phyloP scores from a whole-genome alignment of 805 yeast species.

The Starmerella stellata region DNA sequence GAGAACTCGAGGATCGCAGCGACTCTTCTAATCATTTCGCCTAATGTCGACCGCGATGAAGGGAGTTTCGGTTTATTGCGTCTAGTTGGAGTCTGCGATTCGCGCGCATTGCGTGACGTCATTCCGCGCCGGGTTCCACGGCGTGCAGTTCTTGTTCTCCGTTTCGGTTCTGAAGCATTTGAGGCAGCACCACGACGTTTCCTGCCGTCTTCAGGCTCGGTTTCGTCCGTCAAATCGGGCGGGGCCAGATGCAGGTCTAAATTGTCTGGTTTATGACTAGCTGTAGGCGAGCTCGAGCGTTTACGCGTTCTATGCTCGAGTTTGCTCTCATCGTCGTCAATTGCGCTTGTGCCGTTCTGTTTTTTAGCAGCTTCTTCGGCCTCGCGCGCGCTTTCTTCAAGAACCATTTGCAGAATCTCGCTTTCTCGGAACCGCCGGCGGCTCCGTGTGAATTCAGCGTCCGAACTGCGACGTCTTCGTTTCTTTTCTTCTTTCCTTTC shows the following conservation, averaged over 20 bases:
- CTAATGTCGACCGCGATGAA: slow-evolving; percentile 49
- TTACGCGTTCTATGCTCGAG: too few relatives aligned
- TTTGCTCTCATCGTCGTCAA: background rate
- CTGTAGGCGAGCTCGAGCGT: background rate
- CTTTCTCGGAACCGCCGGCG: slow-evolving; percentile 23
- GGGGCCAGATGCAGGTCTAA: too few relatives aligned
- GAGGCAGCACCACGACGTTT: background rate
- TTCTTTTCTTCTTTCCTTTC: slow-evolving; percentile 1
- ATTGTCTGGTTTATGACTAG: too few relatives aligned
- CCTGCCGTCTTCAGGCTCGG: background rate
- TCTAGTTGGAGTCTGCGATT: slow-evolving; percentile 1
- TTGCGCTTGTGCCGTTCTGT: background rate
- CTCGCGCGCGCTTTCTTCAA: slow-evolving; percentile 26
- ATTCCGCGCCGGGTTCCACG: slow-evolving; percentile 1
- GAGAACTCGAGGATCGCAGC: slow-evolving; percentile 83
- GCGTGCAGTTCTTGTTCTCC: background rate
- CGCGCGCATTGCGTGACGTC: background rate
- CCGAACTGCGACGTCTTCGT: slow-evolving; percentile 2
- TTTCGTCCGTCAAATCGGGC: background rate
- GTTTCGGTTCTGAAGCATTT: background rate
- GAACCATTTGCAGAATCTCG: slow-evolving; percentile 26
- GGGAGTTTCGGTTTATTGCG: slow-evolving; percentile 50
- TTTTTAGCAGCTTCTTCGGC: slow-evolving; percentile 12
- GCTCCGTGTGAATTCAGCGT: slow-evolving; percentile 2
- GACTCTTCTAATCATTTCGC: slow-evolving; percentile 74